These are phyloP conservation scores for Asterella californica DNA, from an alignment of 225 moss, liverwort and hornwort genomes.

Conservation along the genomic window DNA sequence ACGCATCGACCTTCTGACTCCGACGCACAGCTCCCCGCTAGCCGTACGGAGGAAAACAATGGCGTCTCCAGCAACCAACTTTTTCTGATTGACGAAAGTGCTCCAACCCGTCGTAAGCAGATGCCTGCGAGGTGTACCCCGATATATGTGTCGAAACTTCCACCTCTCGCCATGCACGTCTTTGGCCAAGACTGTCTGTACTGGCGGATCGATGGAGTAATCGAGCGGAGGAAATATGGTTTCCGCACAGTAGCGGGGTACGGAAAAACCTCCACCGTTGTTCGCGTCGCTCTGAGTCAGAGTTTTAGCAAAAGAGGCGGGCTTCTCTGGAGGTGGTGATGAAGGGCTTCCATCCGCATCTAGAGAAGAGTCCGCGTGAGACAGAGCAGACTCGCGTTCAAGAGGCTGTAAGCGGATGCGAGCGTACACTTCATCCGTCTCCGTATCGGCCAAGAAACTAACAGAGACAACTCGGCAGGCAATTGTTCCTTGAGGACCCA, in stretches of 20 bases:
- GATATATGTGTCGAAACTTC: conserved; percentile 98
- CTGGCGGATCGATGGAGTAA: conserved; percentile 91
- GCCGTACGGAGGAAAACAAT: conserved; percentile 94
- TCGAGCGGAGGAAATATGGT: conserved; percentile 97
- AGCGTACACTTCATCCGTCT: conserved; percentile 95
- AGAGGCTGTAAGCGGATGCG: conserved; percentile 86
- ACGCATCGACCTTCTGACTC: conserved; percentile 94
- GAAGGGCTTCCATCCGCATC: conserved; percentile 52
- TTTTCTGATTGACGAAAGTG: conserved; percentile 98
- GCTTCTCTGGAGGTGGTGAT: conserved; percentile 83
- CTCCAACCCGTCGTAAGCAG: conserved; percentile 98
- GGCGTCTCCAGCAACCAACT: conserved; percentile 95
- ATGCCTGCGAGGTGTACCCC: conserved; percentile 92
- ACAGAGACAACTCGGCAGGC: conserved; percentile 81
- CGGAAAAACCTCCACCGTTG: conserved; percentile 96
- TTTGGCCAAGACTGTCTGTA: conserved; percentile 90
- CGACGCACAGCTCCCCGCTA: conserved; percentile 92
- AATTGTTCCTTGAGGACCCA: conserved; percentile 73
- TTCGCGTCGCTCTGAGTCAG: conserved; percentile 98
- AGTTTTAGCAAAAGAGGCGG: conserved; percentile 93
- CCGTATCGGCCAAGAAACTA: conserved; percentile 80
- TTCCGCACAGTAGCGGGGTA: conserved; percentile 96
- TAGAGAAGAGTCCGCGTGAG: conserved; percentile 28
- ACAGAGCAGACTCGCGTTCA: conserved; percentile 29
- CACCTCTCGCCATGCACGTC: conserved; percentile 95